These are phyloP conservation scores for Nepenthes mirabilis DNA, from an alignment of 148 eudicot genomes.

Conservation along the genomic window DNA sequence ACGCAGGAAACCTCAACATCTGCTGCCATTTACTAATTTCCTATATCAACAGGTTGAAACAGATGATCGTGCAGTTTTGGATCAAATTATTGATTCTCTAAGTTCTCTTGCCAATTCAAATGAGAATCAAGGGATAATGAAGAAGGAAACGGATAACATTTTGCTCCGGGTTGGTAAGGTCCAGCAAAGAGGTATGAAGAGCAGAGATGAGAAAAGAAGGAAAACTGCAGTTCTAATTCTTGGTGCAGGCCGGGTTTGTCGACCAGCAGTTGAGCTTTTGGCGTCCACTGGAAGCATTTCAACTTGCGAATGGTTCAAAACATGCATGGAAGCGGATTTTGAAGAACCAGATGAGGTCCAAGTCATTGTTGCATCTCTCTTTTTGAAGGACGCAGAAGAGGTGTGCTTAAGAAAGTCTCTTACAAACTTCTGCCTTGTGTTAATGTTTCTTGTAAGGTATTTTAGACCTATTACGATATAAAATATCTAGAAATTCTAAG, in stretches of 20 bases:
- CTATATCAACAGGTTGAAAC: constrained; percentile 67
- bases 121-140: constrained; percentile 20
- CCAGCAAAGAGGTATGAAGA: constrained; percentile 22
- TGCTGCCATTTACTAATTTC: not conserved
- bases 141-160: constrained; percentile 31
- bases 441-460: not conserved
- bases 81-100: constrained; percentile 71
- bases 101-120: constrained; percentile 54
- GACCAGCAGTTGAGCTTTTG: constrained; percentile 82
- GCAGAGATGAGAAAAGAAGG: constrained; percentile 20
- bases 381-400: constrained; percentile 84
- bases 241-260: constrained; percentile 99
- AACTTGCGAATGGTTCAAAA: constrained; percentile 30
- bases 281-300: constrained; percentile 49
- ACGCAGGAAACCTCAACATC: not conserved
- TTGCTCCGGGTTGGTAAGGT: constrained; percentile 47
- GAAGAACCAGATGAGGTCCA: constrained; percentile 44
- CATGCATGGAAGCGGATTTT: constrained; percentile 26
- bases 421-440: not conserved
- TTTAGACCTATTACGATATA: not conserved
- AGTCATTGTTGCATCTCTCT: constrained; percentile 87
- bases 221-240: constrained; percentile 59
- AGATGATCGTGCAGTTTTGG: constrained; percentile 52
- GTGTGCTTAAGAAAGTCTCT: constrained; percentile 14
- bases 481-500: not conserved